Evolutionary conservation across 306 rosid genomes (phyloP).

Genomic region (Vigna hirtella): DNA sequence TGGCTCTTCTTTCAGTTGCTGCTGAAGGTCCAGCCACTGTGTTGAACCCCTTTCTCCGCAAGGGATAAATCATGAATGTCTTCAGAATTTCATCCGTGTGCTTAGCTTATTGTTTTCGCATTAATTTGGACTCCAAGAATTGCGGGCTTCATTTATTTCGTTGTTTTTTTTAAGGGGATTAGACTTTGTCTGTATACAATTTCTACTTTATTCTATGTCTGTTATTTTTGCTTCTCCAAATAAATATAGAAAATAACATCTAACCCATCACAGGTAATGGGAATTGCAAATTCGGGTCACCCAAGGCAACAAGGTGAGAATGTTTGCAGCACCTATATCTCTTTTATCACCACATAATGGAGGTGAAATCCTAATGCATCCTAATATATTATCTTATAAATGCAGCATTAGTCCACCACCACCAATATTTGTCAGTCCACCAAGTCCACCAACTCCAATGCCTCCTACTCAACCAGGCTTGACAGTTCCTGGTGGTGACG

Average conservation of each 20-base stretch:
- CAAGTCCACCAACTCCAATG: conserved; percentile 44
- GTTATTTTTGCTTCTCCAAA: conserved; percentile 20
- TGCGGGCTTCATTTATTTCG: conserved; percentile 10
- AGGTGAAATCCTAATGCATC: conserved; percentile 32
- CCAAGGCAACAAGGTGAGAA: conserved; percentile 66
- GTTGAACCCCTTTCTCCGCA: background rate
- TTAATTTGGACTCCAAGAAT: conserved; percentile 1
- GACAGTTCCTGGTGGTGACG: conserved; percentile 64
- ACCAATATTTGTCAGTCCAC: conserved; percentile 45
- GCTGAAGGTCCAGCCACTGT: background rate
- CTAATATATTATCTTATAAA: conserved; percentile 39
- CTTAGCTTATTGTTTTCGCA: background rate
- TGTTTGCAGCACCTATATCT: conserved; percentile 34
- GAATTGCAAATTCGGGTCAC: conserved; percentile 67
- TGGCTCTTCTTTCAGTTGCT: background rate
- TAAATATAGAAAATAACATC: conserved; percentile 33
- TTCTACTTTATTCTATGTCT: conserved; percentile 4
- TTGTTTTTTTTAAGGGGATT: conserved; percentile 4
- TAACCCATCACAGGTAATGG: conserved; percentile 65
- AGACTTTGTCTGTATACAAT: background rate
- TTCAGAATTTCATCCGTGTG: background rate
- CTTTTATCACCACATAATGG: conserved; percentile 33
- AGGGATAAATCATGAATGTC: background rate
- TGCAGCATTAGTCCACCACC: conserved; percentile 67
- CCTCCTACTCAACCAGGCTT: conserved; percentile 52